A percentile compares a stretch with the other conserved stretches of the same genome.
Evolutionary conservation across 2,329 filamentous ascomycete species (phyloP).

Genomic region (Orbilia ellipsospora): DNA sequence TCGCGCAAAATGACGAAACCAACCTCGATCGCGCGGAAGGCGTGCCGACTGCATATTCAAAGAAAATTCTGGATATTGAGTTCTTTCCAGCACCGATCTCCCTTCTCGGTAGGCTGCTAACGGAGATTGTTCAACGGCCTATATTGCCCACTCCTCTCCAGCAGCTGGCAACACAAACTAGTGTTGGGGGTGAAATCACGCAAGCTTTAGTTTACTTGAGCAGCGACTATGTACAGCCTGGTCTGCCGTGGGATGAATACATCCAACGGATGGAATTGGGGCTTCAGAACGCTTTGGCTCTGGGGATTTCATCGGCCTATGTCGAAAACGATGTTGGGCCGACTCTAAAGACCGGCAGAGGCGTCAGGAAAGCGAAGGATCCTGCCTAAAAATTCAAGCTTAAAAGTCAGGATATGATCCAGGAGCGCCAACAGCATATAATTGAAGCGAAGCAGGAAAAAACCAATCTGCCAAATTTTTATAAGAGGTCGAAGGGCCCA

Average conservation of each 20-base stretch:
- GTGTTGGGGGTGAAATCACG: constrained; percentile 17
- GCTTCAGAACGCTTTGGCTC: neutral
- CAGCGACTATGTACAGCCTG: constrained; percentile 60
- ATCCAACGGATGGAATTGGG: constrained; percentile 55
- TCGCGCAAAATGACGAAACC: constrained; percentile 62
- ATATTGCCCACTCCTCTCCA: neutral
- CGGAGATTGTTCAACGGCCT: constrained; percentile 60
- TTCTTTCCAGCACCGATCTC: constrained; percentile 61
- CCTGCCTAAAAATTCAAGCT: no score
- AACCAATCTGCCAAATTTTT: no score
- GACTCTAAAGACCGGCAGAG: neutral
- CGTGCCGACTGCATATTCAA: constrained; percentile 63
- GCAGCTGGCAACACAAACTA: constrained; percentile 57
- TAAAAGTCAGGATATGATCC: no score
- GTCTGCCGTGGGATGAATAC: constrained; percentile 63
- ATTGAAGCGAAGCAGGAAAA: no score
- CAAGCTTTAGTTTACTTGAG: constrained; percentile 64
- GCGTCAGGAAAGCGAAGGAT: neutral
- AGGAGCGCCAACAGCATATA: no score
- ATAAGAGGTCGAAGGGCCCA: no score
- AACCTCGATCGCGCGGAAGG: constrained; percentile 64
- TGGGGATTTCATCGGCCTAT: neutral
- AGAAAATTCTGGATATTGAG: constrained; percentile 61
- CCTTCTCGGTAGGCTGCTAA: constrained; percentile 62
- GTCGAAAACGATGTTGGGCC: neutral